A percentile compares a stretch with the other conserved stretches of the same genome.
Conservation (phyloP, 2,329 filamentous ascomycete species). For the Colletotrichum sp. region DNA sequence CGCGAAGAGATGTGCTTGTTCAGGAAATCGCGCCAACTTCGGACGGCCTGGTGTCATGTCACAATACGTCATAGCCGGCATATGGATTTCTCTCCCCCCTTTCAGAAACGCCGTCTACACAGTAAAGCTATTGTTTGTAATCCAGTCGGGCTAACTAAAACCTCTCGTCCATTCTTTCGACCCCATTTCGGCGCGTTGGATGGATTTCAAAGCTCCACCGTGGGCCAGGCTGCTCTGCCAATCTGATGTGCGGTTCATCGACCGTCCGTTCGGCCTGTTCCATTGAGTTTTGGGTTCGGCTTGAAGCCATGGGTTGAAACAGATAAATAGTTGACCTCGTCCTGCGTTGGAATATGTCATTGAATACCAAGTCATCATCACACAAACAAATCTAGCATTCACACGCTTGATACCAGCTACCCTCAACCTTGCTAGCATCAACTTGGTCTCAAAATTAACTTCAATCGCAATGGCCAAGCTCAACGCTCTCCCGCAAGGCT, state of each 20-base stretch:
- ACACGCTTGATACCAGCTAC: neutral
- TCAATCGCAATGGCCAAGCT: neutral
- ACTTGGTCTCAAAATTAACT: neutral
- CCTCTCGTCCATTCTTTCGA: neutral
- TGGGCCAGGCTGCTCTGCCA: neutral
- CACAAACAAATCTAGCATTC: neutral
- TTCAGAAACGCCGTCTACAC: neutral
- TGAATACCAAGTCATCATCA: neutral
- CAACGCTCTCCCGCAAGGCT: conserved; percentile 29
- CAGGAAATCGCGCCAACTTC: neutral
- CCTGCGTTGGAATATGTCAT: neutral
- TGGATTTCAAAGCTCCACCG: neutral
- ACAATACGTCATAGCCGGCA: neutral
- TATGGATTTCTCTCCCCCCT: neutral
- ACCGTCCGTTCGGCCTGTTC: neutral
- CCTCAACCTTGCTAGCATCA: neutral
- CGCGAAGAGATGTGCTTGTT: neutral
- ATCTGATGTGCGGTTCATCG: neutral
- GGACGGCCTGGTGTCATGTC: neutral
- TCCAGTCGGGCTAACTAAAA: neutral
- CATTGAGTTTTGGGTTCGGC: neutral
- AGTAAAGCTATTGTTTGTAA: neutral
- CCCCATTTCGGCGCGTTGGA: neutral
- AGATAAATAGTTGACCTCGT: neutral
- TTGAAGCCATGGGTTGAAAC: neutral